These are phyloP conservation scores for Dioscorea dumetorum DNA, from an alignment of 106 monocot genomes.

Conservation along the genomic window DNA sequence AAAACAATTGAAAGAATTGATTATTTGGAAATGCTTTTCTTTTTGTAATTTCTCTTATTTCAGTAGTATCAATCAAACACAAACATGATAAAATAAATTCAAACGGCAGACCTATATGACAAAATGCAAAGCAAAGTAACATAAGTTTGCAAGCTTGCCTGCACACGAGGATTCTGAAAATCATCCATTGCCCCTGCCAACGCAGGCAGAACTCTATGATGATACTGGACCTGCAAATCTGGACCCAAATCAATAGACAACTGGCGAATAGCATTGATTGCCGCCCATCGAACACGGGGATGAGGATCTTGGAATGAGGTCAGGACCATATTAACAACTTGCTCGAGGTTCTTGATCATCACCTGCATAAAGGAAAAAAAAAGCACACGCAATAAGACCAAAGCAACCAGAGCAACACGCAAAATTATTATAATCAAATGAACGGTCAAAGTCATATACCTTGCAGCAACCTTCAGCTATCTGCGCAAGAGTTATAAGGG, in stretches of 20 bases:
- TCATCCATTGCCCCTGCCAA: slow-evolving; percentile 94
- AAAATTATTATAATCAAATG: too few relatives aligned
- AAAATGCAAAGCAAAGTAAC: too few relatives aligned
- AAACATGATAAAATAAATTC: too few relatives aligned
- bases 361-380: slow-evolving; percentile 35
- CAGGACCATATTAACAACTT: slow-evolving; percentile 82
- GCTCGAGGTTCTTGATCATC: slow-evolving; percentile 91
- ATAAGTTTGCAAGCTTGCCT: slow-evolving; percentile 33
- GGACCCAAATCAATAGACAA: slow-evolving; percentile 92
- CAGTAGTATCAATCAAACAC: too few relatives aligned
- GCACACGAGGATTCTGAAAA: slow-evolving; percentile 94
- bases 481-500: slow-evolving; percentile 89
- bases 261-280: slow-evolving; percentile 93
- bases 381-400: slow-evolving; percentile 1
- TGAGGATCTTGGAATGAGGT: slow-evolving; percentile 84
- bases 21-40: too few relatives aligned
- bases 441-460: slow-evolving; percentile 18
- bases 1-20: too few relatives aligned
- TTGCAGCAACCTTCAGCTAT: slow-evolving; percentile 97
- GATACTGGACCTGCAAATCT: slow-evolving; percentile 83
- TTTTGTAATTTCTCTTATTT: too few relatives aligned
- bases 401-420: too few relatives aligned
- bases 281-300: slow-evolving; percentile 91
- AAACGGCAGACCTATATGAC: too few relatives aligned
- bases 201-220: slow-evolving; percentile 76